Conservation (phyloP, 306 rosid species). For the Betula pendula region DNA sequence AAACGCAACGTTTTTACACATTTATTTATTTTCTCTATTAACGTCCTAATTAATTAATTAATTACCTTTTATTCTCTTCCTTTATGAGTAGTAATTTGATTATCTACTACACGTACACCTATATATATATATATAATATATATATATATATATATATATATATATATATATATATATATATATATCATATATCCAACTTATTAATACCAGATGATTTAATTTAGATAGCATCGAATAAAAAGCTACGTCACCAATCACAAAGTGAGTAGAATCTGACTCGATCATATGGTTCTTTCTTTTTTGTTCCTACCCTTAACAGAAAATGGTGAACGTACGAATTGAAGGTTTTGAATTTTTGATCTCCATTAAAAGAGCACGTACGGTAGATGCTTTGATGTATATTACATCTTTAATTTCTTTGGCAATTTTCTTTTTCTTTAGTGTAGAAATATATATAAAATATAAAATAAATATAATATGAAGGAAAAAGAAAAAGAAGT, state of each 20-base stretch:
- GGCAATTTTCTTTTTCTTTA: too few species aligned
- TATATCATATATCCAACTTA: slow-evolving; percentile 25
- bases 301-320: background rate
- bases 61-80: background rate
- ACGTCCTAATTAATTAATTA: too few species aligned
- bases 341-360: background rate
- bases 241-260: slow-evolving; percentile 47
- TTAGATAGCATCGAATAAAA: slow-evolving; percentile 9
- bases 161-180: too few species aligned
- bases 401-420: background rate
- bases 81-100: background rate
- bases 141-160: too few species aligned
- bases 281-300: slow-evolving; percentile 13
- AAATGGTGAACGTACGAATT: background rate
- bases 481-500: too few species aligned
- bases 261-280: slow-evolving; percentile 57
- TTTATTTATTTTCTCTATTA: background rate
- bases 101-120: background rate
- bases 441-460: too few species aligned
- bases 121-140: too few species aligned
- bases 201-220: background rate
- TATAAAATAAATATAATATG: too few species aligned
- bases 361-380: background rate
- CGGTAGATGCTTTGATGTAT: background rate
- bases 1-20: too few species aligned